These are phyloP conservation scores for Penicillium subrubescens DNA, from an alignment of 495 filamentous ascomycete species.

Conservation along the genomic window DNA sequence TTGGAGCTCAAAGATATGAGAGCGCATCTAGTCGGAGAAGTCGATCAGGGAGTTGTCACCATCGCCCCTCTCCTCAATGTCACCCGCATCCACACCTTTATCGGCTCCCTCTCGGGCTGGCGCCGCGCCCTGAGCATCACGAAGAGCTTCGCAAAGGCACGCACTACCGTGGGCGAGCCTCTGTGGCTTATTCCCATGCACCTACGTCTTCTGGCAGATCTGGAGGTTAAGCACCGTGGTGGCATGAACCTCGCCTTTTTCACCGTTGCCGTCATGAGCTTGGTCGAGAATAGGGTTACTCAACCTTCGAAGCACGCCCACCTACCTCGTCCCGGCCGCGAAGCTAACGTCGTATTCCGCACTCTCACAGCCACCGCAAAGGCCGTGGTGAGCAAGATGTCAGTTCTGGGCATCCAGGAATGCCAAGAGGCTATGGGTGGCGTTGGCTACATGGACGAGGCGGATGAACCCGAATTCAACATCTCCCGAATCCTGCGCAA, in stretches of 20 bases:
- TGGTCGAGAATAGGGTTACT: constrained; percentile 43
- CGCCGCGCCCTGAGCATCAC: constrained; percentile 64
- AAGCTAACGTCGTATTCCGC: constrained; percentile 56
- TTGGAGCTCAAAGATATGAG: constrained; percentile 64
- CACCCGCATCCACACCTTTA: constrained; percentile 64
- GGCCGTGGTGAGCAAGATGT: constrained; percentile 58
- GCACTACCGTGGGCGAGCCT: constrained; percentile 52
- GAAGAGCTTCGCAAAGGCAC: constrained; percentile 57
- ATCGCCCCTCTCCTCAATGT: constrained; percentile 70
- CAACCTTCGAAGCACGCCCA: constrained; percentile 21
- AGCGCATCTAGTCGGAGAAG: constrained; percentile 62
- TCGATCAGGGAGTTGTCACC: constrained; percentile 65
- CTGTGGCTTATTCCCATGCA: constrained; percentile 61
- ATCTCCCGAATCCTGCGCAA: constrained; percentile 67
- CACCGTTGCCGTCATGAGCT: constrained; percentile 57
- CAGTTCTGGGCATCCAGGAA: constrained; percentile 57
- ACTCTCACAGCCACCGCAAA: constrained; percentile 68
- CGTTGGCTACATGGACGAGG: constrained; percentile 69
- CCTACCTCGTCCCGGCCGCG: constrained; percentile 28
- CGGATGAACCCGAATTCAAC: constrained; percentile 57
- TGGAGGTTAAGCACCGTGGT: constrained; percentile 55
- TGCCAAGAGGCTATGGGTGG: constrained; percentile 74
- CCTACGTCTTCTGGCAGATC: constrained; percentile 59
- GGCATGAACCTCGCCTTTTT: constrained; percentile 64
- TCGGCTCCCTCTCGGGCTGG: constrained; percentile 58